Base-by-base conservation (phyloP, 1,284 basidiomycete genomes). In the Marasmius fiardii region DNA sequence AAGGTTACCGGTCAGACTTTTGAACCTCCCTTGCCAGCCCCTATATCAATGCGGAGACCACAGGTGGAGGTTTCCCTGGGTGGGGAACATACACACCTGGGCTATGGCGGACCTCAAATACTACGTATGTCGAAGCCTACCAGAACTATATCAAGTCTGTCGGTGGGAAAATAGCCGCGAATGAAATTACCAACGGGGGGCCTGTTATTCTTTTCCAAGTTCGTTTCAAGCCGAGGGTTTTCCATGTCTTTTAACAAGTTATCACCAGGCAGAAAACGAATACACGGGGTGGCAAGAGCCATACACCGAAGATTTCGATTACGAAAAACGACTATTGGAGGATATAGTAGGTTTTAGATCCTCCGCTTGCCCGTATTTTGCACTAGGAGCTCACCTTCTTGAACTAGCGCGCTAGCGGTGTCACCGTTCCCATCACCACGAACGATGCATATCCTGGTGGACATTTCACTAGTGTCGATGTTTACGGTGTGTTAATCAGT, bases 11-110 rank as follows among this genome's bases (percentile, higher is more conserved):
- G n/a, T 10, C 14, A 37, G 26, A 37, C 31, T 10, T 24, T 18
- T 18, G 21, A 5, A 14, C 16, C 10, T 20, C 37, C 16, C 4
- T 31, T 31, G 10, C 24, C 20, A 69, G 78, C 1, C 78, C 77
- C 4, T 82, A 81, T 58, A 80, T 82, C 65, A 78, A 81, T 54
- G 78, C 81, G 1, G 82, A 85, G 66, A 80, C 76, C 0, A 74
- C 76, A 2, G 81, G 69, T 4, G 77, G 78, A 26, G 79, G 78
- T 1, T 75, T 80, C 47, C 78, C 79, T 24, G 78, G 78, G 16
- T 80, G 77, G 78, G 76, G 74, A 31, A 77, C 75, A 8, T 68
- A 75, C 55, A 76, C 74, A 1, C 65, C 69, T 12, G 74, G 75
- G 20, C 59, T 77, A 26, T 80, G 77, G 77, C 71, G 76, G 56